Conservation (phyloP, 2,329 filamentous ascomycete species). For the Boeremia lycopersici region DNA sequence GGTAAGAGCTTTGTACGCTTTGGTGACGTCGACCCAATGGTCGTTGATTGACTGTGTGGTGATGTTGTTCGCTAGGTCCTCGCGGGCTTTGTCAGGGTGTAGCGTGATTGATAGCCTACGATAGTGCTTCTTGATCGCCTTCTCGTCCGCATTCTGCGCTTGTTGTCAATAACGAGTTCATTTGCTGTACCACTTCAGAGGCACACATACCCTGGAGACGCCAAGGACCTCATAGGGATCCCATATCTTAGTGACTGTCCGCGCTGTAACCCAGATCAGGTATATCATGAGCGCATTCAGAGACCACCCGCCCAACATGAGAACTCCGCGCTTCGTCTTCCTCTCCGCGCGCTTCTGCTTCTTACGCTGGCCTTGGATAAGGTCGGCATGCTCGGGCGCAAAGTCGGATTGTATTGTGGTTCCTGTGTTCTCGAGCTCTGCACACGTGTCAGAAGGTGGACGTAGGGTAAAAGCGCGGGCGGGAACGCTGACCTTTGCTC, state of each 20-base stretch:
- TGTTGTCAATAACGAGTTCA: constrained; percentile 22
- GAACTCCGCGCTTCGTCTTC: constrained; percentile 80
- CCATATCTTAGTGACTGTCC: constrained; percentile 78
- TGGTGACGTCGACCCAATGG: constrained; percentile 91
- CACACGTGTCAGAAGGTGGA: constrained; percentile 18
- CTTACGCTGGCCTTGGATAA: constrained; percentile 81
- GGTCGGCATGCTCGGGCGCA: constrained; percentile 78
- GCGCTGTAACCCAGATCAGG: constrained; percentile 80
- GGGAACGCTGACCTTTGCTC: constrained; percentile 63
- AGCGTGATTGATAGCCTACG: constrained; percentile 82
- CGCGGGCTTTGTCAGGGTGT: constrained; percentile 91
- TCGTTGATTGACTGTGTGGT: constrained; percentile 84
- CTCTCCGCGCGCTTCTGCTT: constrained; percentile 90
- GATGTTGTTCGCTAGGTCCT: constrained; percentile 85
- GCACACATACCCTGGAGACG: constrained; percentile 71
- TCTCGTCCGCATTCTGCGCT: constrained; percentile 77
- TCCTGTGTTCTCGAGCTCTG: constrained; percentile 77
- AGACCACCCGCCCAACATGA: constrained; percentile 78
- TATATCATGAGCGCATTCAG: constrained; percentile 91
- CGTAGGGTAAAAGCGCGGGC: constrained; percentile 1
- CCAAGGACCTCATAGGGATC: constrained; percentile 96
- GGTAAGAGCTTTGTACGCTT: constrained; percentile 96
- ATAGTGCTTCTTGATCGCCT: constrained; percentile 90
- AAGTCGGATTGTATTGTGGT: constrained; percentile 82
- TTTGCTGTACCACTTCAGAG: not conserved